Base-by-base conservation (phyloP, 2,329 filamentous ascomycete genomes). In the Trichoderma koningii region DNA sequence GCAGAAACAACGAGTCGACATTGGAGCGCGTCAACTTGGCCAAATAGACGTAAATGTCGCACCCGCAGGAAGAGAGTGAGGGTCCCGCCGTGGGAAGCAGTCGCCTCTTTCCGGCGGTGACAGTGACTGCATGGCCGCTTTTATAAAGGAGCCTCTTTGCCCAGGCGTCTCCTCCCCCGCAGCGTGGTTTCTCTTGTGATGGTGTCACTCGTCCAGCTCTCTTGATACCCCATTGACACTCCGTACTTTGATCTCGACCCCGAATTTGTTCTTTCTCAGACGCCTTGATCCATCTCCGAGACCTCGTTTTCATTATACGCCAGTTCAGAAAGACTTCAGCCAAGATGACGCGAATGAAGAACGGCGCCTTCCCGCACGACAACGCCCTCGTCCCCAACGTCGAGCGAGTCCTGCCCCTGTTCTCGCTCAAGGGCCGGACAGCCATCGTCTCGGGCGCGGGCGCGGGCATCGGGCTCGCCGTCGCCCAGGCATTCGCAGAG, bases 351-450 rank as follows among this genome's bases (percentile, higher is more conserved):
- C 75, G 79, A 63, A 77, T 79, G 69, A 74, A 75, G 45, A 78
- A 78, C 65, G 82, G 85, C 64, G 75, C 75, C 68, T 89, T 89
- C 72, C 76, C 77, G 68, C 86, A 87, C 72, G 76, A 86, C 71
- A 87, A 83, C 73, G 87, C 83, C 69, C 74, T 73, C 38, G 70
- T 79, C 3, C 80, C 82, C 45, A 70, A 76, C 63, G 75, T 79
- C 30, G 81, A 82, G 63, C 78, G 83, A 51, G 82, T 91, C 65
- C 74, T 91, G 73, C 82, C 85, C 41, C 82, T 90, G 66, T 89
- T 91, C 77, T 90, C 88, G 6, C 80, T 91, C 59, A 87, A 87
- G 72, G 88, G 87, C 50, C 85, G 86, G 70, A 91, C 89, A 2
- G 88, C 88, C 38, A 89, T 91, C 68, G 83, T 91, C 48, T 85